Percentiles rank a stretch among this genome's conserved stretches.
Evolutionary conservation across 352 stramenopile species (phyloP).

Genomic region (Phytophthora podocarpi): DNA sequence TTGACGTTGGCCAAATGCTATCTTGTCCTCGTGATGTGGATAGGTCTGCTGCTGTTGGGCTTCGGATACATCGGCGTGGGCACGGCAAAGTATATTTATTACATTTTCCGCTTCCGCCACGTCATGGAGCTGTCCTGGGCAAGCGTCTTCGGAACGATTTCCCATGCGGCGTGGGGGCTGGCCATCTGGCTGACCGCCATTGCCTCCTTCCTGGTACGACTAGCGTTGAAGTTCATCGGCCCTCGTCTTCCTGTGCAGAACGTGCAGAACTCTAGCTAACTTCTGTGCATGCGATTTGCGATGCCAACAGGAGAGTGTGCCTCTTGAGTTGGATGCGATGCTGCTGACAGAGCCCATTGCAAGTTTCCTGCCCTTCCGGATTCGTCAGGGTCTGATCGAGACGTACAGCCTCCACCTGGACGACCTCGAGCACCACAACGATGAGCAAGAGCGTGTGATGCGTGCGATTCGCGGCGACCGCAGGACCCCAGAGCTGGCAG

Average conservation of each 20-base stretch:
- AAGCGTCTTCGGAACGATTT: constrained; percentile 85
- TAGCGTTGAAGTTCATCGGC: neutral
- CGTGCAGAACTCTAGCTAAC: constrained; percentile 4
- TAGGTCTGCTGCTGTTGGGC: constrained; percentile 76
- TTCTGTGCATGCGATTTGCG: neutral
- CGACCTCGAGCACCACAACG: constrained; percentile 82
- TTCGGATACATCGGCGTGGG: constrained; percentile 90
- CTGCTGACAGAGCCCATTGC: constrained; percentile 84
- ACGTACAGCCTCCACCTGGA: constrained; percentile 90
- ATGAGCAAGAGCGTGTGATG: constrained; percentile 84
- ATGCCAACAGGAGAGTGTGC: constrained; percentile 73
- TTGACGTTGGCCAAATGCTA: constrained; percentile 2
- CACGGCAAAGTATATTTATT: constrained; percentile 91
- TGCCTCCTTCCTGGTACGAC: constrained; percentile 81
- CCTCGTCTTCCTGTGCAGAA: neutral
- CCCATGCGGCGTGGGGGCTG: constrained; percentile 79
- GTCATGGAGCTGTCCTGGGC: constrained; percentile 88
- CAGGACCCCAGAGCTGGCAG: constrained; percentile 32
- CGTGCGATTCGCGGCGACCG: constrained; percentile 76
- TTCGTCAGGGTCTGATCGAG: constrained; percentile 87
- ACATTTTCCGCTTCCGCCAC: constrained; percentile 87
- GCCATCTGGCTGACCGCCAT: constrained; percentile 87
- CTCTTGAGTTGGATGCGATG: constrained; percentile 85
- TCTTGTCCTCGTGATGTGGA: neutral
- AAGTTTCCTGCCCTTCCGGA: constrained; percentile 82